These are phyloP conservation scores for Globisporangium canariense DNA, from an alignment of 352 stramenopile species.

Conservation along the genomic window DNA sequence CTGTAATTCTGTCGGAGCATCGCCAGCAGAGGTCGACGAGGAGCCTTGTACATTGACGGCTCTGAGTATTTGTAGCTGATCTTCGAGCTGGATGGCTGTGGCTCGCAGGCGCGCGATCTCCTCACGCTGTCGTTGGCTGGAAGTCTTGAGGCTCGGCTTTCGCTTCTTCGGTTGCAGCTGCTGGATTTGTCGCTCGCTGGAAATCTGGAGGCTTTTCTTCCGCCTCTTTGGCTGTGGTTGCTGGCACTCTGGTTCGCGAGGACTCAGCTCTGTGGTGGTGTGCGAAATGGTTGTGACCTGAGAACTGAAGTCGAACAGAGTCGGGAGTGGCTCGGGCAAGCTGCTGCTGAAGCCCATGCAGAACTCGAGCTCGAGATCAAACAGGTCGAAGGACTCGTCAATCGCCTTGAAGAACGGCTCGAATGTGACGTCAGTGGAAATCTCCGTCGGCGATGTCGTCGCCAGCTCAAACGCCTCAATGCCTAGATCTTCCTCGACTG, in stretches of 20 bases:
- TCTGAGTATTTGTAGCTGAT: neutral
- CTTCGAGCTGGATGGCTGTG: neutral
- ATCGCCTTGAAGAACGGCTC: neutral
- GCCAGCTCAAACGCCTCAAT: too few species aligned
- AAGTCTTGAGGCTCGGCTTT: neutral
- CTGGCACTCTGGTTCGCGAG: neutral
- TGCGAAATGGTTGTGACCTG: too few species aligned
- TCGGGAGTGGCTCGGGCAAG: neutral
- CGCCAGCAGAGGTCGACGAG: neutral
- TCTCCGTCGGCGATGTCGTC: too few species aligned
- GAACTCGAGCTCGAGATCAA: conserved; percentile 3
- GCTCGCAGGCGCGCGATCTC: neutral
- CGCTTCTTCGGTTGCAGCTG: neutral
- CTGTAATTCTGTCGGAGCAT: too few species aligned
- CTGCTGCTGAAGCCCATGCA: neutral
- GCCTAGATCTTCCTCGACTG: neutral
- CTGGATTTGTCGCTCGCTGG: neutral
- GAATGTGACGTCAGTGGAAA: too few species aligned
- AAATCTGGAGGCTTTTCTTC: neutral
- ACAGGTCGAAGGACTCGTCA: neutral
- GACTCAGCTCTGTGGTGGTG: neutral
- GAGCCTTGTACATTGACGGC: neutral
- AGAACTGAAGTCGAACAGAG: neutral
- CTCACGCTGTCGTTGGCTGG: neutral
- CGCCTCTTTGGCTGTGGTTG: neutral